Evolutionary conservation across 768 basidiomycete genomes (phyloP), one percentile per base, ranked within the genome.

Genomic region (Fomitopsis serialis): DNA sequence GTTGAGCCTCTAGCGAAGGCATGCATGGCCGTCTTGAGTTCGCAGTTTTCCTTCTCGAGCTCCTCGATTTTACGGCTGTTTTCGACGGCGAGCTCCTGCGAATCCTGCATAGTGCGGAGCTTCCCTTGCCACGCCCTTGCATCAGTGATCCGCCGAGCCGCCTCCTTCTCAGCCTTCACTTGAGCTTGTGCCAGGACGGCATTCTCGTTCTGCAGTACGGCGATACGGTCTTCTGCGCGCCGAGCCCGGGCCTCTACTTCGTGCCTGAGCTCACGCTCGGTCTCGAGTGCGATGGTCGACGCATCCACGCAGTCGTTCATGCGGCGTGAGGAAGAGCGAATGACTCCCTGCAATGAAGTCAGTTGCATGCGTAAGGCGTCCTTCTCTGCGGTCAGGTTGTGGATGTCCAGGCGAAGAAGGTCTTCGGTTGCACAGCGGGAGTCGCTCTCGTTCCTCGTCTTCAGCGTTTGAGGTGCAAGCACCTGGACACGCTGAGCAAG

Each of bases 21-120:
- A 34, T 59, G 51, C 48, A 62, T 53, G 12, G 56, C 56, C 25
- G 53, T 50, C 37, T 45, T 54, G 27, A 62, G 57, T 43, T 57
- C 58, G 19, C 32, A 25, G 51, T 62, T 62, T 54, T 62, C 58
- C 42, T 40, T 45, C 43, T 62, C 61, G 45, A 62, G 54, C 7
- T 56, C 54, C 46, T 58, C 57, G 48, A 56, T 56, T 24, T 56
- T 45, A 19, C 57, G 56, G 45, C 57, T 58, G 15, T 58, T 55
- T 4, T 53, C 23, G 45, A 62, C 53, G 3, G 61, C 61, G 51
- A 59, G 48, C 37, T 53, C 58, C 37, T 62, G 61, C 50, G 59
- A 55, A 24, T 55, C 48, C 44, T 62, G 61, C 21, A 55, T 52
- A 34, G 53, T 46, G 13, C 53, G 45, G 2, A 58, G 54, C 40